These are phyloP conservation scores for Solanum hybrid DNA, from an alignment of 305 asterid genomes.

Conservation along the genomic window DNA sequence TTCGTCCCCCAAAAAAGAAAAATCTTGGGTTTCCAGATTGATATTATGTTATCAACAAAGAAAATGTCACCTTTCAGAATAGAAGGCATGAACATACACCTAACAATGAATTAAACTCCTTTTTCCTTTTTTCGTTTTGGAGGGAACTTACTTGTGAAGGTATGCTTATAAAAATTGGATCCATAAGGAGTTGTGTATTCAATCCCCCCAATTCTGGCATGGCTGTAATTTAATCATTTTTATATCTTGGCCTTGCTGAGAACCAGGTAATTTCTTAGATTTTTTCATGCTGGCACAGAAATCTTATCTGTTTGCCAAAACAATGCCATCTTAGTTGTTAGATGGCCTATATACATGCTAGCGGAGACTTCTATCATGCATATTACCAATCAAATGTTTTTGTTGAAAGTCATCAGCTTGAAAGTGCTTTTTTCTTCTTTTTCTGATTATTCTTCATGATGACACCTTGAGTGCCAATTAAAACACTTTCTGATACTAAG, in stretches of 20 bases:
- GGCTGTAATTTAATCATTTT: not conserved
- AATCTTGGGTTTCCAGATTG: not conserved
- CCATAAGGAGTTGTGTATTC: not conserved
- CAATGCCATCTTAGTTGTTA: not conserved
- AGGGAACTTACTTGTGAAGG: not conserved
- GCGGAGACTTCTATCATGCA: not conserved
- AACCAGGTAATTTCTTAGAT: not conserved
- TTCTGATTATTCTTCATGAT: not conserved
- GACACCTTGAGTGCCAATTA: not conserved
- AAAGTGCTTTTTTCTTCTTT: not conserved
- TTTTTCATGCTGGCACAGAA: not conserved
- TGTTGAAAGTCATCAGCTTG: not conserved
- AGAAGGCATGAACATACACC: not conserved
- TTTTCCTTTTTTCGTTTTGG: not conserved
- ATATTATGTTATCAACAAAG: not conserved
- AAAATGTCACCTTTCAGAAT: not conserved
- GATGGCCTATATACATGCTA: not conserved
- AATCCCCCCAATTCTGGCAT: not conserved
- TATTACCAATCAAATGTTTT: not conserved
- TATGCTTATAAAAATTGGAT: not conserved
- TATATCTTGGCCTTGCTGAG: not conserved
- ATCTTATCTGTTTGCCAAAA: not conserved
- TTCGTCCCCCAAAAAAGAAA: not conserved
- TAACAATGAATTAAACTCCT: not conserved
- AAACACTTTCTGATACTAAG: slow-evolving; percentile 16